Base-by-base conservation (phyloP, 192 early-diverging fungal species). In the Linnemannia zychae region DNA sequence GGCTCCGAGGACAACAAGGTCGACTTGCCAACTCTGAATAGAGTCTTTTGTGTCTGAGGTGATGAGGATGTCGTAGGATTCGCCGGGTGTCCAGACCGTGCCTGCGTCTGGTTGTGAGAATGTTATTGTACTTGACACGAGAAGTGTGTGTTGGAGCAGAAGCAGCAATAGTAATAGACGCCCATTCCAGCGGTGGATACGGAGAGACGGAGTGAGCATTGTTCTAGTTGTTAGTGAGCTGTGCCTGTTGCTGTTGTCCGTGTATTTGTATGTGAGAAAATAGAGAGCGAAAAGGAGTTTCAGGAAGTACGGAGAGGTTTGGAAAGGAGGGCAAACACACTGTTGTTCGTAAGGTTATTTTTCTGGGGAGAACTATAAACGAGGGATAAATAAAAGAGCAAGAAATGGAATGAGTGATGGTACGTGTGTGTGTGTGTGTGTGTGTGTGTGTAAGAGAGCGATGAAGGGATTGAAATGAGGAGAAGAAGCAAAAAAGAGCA, bases 1-100 rank as follows among this genome's bases (percentile, higher is more conserved):
- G 17, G 36, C 80, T 11, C 80, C 80, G 15, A 82, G 22, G 13
- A 82, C 36, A 31, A 82, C 53, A 12, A 82, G 47, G n/a, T 72
- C 74, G 22, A 82, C 80, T 17, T 71, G 74, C 80, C 80, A 82
- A 57, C 31, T 13, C 7, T 71, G 34, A 6, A 82, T 60, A 4
- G 38, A 9, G 67, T 76, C 80, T 9, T 24, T 65, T 13, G 47
- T 36, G n/a, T 82, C 80, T 49, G 71, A 69, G 0, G 63, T 9
- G 28, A 82, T 28, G 16, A 47, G 22, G 38, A 82, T 82, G 31
- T 63, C 33, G 47, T 82, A 82, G 11, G 80, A 71, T 33, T 71
- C 47, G 20, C 74, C 80, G n/a, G 74, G 74, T 22, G 34, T 40
- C 74, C 74, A 82, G 13, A 31, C 38, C 4, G 80, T 50, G 50